phyloP scores from a whole-genome alignment of 768 basidiomycete genomes.

The Amylocystis lapponica region DNA sequence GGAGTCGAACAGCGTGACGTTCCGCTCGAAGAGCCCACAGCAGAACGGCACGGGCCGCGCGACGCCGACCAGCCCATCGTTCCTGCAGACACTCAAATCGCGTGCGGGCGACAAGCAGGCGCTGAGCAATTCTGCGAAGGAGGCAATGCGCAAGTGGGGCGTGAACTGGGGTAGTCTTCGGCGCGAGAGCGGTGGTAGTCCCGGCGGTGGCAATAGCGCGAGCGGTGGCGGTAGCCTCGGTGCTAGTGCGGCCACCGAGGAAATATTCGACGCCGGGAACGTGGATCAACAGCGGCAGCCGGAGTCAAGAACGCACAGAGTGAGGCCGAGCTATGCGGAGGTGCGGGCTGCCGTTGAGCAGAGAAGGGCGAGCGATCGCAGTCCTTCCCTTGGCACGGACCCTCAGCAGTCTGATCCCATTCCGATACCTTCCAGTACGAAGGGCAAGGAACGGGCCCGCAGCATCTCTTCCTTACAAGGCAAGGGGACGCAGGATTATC shows the following conservation, averaged over 20 bases:
- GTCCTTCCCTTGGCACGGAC: conserved; percentile 4
- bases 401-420: conserved; percentile 29
- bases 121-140: conserved; percentile 77
- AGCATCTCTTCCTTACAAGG: conserved; percentile 6
- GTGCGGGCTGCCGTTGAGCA: conserved; percentile 73
- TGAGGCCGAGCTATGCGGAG: conserved; percentile 63
- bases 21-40: conserved; percentile 11
- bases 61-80: conserved; percentile 48
- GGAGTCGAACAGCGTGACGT: conserved; percentile 24
- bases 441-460: conserved; percentile 16
- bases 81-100: conserved; percentile 76
- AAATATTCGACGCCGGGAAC: conserved; percentile 20
- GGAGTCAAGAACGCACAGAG: conserved; percentile 27
- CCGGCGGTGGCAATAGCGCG: too few relatives aligned
- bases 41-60: conserved; percentile 10
- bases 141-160: conserved; percentile 90
- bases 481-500: too few relatives aligned
- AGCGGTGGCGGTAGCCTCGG: too few relatives aligned
- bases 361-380: conserved; percentile 44
- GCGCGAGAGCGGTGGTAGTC: conserved; percentile 38
- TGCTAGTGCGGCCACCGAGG: conserved; percentile 10
- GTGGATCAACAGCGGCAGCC: conserved; percentile 21
- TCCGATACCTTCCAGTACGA: conserved; percentile 23
- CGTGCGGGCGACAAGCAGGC: conserved; percentile 81
- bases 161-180: conserved; percentile 69